Percentiles rank a stretch among this genome's conserved stretches.
These are phyloP conservation scores for Trichosporon faecale DNA, from an alignment of 1,284 basidiomycete species.

Conservation along the genomic window DNA sequence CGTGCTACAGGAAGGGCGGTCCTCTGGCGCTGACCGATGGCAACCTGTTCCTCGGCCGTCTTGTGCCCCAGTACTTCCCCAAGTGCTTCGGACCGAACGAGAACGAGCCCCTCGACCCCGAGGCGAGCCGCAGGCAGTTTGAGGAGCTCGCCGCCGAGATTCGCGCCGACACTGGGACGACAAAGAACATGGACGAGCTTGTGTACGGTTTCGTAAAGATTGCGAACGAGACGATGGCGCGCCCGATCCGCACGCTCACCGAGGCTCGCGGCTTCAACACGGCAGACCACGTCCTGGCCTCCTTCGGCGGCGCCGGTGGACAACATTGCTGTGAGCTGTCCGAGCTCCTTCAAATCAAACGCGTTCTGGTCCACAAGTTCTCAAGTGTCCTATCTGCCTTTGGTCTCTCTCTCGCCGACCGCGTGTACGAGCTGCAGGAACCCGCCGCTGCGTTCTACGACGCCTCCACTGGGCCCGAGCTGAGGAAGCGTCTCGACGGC, in stretches of 20 bases:
- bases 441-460: slow-evolving; percentile 55
- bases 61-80: slow-evolving; percentile 78
- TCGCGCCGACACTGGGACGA: slow-evolving; percentile 61
- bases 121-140: slow-evolving; percentile 65
- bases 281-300: slow-evolving; percentile 76
- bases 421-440: slow-evolving; percentile 71
- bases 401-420: slow-evolving; percentile 81
- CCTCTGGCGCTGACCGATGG: slow-evolving; percentile 82
- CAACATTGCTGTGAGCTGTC: slow-evolving; percentile 89
- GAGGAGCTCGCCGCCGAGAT: slow-evolving; percentile 65
- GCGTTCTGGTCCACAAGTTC: slow-evolving; percentile 79
- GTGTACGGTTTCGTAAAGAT: slow-evolving; percentile 75
- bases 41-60: slow-evolving; percentile 75
- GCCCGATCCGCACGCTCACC: slow-evolving; percentile 86
- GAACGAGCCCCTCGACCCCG: slow-evolving; percentile 72
- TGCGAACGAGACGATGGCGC: slow-evolving; percentile 90
- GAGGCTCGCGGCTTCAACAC: slow-evolving; percentile 85
- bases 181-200: slow-evolving; percentile 77
- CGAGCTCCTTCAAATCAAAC: slow-evolving; percentile 68
- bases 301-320: slow-evolving; percentile 87
- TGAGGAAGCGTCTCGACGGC: slow-evolving; percentile 65
- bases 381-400: slow-evolving; percentile 86
- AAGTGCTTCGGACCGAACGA: slow-evolving; percentile 85
- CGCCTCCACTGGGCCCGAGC: slow-evolving; percentile 55
- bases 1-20: slow-evolving; percentile 79